These are phyloP conservation scores for Fermentozyma sake DNA, from an alignment of 1,139 yeast species.

Conservation along the genomic window DNA sequence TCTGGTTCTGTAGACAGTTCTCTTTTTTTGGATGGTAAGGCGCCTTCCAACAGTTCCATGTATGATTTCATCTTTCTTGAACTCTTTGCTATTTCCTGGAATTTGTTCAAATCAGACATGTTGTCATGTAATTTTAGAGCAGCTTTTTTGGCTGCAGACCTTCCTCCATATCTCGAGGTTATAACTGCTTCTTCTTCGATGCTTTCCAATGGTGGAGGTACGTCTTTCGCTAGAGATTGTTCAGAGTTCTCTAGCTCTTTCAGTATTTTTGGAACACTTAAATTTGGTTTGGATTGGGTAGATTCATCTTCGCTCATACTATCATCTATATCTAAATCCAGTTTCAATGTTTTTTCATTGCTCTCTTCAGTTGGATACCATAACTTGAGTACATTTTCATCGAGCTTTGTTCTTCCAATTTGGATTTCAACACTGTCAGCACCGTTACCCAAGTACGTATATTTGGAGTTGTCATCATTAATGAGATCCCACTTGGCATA, in stretches of 20 bases:
- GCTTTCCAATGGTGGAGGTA: neutral
- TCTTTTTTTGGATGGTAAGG: constrained; percentile 4
- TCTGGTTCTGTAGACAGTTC: constrained; percentile 5
- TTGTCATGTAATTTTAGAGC: constrained; percentile 62
- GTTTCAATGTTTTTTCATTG: constrained; percentile 7
- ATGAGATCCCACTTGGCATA: constrained; percentile 56
- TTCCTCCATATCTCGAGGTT: constrained; percentile 17
- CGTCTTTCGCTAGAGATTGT: constrained; percentile 1
- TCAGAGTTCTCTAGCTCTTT: neutral
- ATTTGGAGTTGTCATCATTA: constrained; percentile 41
- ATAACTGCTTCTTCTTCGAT: constrained; percentile 1
- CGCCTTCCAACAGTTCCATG: constrained; percentile 30
- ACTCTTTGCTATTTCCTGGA: constrained; percentile 44
- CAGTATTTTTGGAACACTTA: constrained; percentile 1
- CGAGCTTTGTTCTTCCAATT: constrained; percentile 50
- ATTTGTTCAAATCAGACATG: constrained; percentile 62
- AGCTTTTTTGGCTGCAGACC: constrained; percentile 64
- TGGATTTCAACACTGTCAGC: constrained; percentile 34
- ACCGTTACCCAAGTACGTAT: constrained; percentile 41
- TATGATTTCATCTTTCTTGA: constrained; percentile 34
- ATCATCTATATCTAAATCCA: constrained; percentile 24
- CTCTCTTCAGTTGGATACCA: constrained; percentile 29
- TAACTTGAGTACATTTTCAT: constrained; percentile 32
- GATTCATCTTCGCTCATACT: constrained; percentile 32
- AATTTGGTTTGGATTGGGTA: constrained; percentile 6